These are phyloP conservation scores for Acacia pycnantha DNA, from an alignment of 331 rosid genomes.

Conservation along the genomic window DNA sequence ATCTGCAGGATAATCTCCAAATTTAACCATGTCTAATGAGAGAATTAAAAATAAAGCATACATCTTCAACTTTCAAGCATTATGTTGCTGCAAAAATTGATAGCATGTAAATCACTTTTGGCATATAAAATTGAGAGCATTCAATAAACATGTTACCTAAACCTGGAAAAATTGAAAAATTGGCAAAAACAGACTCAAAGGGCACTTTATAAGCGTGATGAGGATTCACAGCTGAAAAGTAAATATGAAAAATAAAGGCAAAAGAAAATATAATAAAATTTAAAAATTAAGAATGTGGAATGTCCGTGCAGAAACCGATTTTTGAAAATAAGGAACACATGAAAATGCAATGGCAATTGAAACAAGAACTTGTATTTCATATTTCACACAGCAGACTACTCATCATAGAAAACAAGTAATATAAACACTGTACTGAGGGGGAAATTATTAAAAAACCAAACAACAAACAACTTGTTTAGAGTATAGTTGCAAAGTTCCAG, in stretches of 20 bases:
- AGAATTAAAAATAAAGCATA: constrained; percentile 15
- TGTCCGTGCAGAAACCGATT: background rate
- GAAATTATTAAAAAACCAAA: background rate
- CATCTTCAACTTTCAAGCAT: constrained; percentile 6
- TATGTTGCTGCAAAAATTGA: background rate
- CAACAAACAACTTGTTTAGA: background rate
- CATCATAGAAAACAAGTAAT: background rate
- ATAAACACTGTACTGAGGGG: background rate
- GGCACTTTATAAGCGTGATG: background rate
- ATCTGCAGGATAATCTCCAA: constrained; percentile 15
- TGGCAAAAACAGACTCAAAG: constrained; percentile 1
- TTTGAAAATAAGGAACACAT: background rate
- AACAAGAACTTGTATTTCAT: background rate
- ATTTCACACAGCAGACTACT: background rate
- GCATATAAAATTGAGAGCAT: constrained; percentile 9
- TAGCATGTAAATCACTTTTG: background rate
- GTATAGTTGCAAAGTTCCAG: background rate
- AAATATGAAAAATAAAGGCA: background rate
- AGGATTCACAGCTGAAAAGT: background rate
- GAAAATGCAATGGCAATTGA: background rate
- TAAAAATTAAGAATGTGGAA: background rate
- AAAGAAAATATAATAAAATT: background rate
- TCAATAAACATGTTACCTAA: background rate
- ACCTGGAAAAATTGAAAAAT: background rate
- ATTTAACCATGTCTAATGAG: background rate